Percentiles rank a stretch among this genome's conserved stretches.
phyloP scores from a whole-genome alignment of 2,329 filamentous ascomycete genomes.

The Exophiala dermatitidis region DNA sequence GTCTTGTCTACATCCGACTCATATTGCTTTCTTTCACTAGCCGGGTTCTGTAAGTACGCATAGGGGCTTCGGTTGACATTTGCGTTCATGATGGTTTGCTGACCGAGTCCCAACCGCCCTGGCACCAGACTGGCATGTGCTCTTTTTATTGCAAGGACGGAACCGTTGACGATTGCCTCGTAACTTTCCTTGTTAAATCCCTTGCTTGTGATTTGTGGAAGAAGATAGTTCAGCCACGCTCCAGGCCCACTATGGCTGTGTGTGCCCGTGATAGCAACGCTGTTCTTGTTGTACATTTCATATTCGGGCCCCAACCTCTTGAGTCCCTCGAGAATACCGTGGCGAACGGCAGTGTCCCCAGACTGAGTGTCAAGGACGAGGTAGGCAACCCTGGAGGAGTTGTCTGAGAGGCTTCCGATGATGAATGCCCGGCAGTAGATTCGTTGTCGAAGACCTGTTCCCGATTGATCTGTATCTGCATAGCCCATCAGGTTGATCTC shows the following conservation, averaged over 20 bases:
- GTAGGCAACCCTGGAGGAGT: slow-evolving; percentile 72
- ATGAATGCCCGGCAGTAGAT: slow-evolving; percentile 88
- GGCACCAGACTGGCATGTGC: slow-evolving; percentile 65
- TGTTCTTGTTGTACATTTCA: slow-evolving; percentile 66
- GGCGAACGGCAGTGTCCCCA: slow-evolving; percentile 79
- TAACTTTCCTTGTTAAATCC: slow-evolving; percentile 86
- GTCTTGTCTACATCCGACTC: slow-evolving; percentile 61
- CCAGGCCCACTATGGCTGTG: slow-evolving; percentile 89
- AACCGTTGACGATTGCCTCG: slow-evolving; percentile 78
- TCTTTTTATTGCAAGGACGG: slow-evolving; percentile 69
- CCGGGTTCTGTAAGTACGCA: slow-evolving; percentile 80
- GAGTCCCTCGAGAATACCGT: slow-evolving; percentile 76
- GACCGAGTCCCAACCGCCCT: slow-evolving; percentile 66
- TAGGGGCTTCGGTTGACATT: slow-evolving; percentile 87
- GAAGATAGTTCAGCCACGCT: slow-evolving; percentile 88
- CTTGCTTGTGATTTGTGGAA: slow-evolving; percentile 81
- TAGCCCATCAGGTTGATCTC: slow-evolving; percentile 91
- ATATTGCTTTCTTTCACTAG: slow-evolving; percentile 65
- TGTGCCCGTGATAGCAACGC: slow-evolving; percentile 83
- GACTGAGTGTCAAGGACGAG: slow-evolving; percentile 79
- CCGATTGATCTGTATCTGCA: slow-evolving; percentile 74
- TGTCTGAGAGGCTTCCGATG: slow-evolving; percentile 59
- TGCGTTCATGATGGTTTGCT: slow-evolving; percentile 61
- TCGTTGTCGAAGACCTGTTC: slow-evolving; percentile 76
- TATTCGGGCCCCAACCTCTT: slow-evolving; percentile 63